Percentiles rank a stretch among this genome's conserved stretches.
Evolutionary conservation across 352 stramenopile species (phyloP).

Genomic region (Pythium phragmiticola): DNA sequence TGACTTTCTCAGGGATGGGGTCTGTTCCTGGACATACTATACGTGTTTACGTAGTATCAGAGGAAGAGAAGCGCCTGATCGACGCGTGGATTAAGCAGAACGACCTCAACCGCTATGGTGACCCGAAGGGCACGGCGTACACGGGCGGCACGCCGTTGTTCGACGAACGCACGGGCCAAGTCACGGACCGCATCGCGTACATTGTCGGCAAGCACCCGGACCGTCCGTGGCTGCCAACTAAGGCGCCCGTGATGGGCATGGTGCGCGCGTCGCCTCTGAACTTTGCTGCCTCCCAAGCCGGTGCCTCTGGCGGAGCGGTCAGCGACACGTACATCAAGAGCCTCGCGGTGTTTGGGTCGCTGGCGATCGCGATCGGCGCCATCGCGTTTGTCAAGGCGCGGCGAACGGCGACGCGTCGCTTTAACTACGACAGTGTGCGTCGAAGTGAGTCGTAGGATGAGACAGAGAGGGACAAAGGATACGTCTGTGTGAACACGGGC

Average conservation of each 20-base stretch:
- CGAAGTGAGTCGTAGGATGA: conserved; percentile 30
- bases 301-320: conserved; percentile 1
- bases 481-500: neutral
- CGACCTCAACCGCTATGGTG: conserved; percentile 63
- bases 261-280: conserved; percentile 19
- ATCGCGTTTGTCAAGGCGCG: conserved; percentile 37
- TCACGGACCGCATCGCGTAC: conserved; percentile 62
- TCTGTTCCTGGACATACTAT: conserved; percentile 6
- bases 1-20: conserved; percentile 1
- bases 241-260: conserved; percentile 24
- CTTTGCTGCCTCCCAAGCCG: conserved; percentile 19
- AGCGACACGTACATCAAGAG: conserved; percentile 21
- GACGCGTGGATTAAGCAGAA: conserved; percentile 59
- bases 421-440: conserved; percentile 57
- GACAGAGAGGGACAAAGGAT: neutral
- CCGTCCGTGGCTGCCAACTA: conserved; percentile 47
- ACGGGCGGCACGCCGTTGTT: conserved; percentile 79
- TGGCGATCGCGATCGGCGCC: conserved; percentile 37
- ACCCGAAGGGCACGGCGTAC: conserved; percentile 58
- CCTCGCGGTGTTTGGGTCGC: conserved; percentile 23
- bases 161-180: conserved; percentile 56
- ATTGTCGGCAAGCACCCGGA: conserved; percentile 55
- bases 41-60: conserved; percentile 22
- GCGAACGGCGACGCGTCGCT: conserved; percentile 31
- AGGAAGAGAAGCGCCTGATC: conserved; percentile 51